Percentiles rank a stretch among this genome's conserved stretches.
phyloP scores from a whole-genome alignment of 2,329 filamentous ascomycete species.

The Cytospora leucostoma region DNA sequence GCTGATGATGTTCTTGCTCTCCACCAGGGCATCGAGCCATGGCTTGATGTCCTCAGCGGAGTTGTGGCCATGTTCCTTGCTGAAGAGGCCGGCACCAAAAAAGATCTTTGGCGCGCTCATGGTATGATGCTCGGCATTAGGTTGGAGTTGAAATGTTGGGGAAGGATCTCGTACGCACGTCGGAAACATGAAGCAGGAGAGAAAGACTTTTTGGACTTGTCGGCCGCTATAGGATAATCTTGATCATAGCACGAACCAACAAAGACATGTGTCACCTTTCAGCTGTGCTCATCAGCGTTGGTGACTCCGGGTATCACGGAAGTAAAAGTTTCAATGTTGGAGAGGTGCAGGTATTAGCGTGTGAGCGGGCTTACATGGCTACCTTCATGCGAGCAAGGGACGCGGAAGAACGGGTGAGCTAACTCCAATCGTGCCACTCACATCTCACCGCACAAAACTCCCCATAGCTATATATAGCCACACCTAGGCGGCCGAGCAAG shows the following conservation, averaged over 20 bases:
- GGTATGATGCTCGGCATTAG: neutral
- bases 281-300: neutral
- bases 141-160: neutral
- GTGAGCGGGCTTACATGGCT: neutral
- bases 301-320: neutral
- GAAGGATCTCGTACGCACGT: neutral
- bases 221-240: neutral
- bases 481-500: no score
- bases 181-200: neutral
- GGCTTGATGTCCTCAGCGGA: constrained; percentile 7
- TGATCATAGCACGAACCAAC: neutral
- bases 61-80: neutral
- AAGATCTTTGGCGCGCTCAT: constrained; percentile 7
- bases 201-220: neutral
- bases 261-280: neutral
- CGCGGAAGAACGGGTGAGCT: neutral
- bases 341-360: neutral
- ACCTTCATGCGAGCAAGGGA: neutral
- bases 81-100: constrained; percentile 17
- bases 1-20: neutral
- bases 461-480: neutral
- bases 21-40: constrained; percentile 23
- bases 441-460: neutral
- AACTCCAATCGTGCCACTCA: neutral
- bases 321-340: neutral